Conservation (phyloP, 306 rosid species). For the Cyamopsis tetragonoloba region DNA sequence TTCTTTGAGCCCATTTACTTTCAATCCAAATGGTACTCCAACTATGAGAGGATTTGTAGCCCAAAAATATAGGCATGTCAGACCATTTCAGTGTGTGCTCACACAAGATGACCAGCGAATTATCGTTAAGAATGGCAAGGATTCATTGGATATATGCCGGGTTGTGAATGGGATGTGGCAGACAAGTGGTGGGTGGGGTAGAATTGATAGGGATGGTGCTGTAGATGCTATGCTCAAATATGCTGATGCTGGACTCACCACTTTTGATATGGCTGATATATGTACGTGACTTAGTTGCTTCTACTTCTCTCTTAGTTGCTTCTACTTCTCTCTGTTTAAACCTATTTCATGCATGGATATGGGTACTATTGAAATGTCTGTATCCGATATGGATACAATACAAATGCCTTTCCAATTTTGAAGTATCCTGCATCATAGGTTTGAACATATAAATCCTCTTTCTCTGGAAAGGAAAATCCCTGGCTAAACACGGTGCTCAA, state of each 20-base stretch:
- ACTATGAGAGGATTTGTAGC: conserved; percentile 21
- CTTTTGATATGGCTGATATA: conserved; percentile 87
- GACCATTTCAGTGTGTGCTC: conserved; percentile 38
- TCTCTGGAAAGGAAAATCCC: not conserved
- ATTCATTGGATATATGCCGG: conserved; percentile 63
- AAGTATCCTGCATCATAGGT: no score
- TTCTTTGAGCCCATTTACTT: conserved; percentile 35
- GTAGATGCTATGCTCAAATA: conserved; percentile 75
- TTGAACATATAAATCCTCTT: no score
- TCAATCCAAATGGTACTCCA: conserved; percentile 15
- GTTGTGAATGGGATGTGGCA: conserved; percentile 94
- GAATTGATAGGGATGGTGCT: conserved; percentile 60
- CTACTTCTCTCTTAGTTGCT: not conserved
- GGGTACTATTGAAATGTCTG: no score
- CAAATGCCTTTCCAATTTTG: no score
- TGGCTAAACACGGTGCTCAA: not conserved
- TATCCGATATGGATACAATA: no score
- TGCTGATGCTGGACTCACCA: conserved; percentile 65
- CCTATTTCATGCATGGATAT: no score
- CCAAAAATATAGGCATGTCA: conserved; percentile 19
- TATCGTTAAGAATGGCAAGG: conserved; percentile 55
- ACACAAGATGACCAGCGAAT: conserved; percentile 37
- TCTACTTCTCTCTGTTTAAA: conserved; percentile 16
- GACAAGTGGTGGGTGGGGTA: conserved; percentile 84
- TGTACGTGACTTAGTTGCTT: conserved; percentile 40